Base-by-base conservation (phyloP, 2,329 filamentous ascomycete species). In the Chaetothyriales sp. region DNA sequence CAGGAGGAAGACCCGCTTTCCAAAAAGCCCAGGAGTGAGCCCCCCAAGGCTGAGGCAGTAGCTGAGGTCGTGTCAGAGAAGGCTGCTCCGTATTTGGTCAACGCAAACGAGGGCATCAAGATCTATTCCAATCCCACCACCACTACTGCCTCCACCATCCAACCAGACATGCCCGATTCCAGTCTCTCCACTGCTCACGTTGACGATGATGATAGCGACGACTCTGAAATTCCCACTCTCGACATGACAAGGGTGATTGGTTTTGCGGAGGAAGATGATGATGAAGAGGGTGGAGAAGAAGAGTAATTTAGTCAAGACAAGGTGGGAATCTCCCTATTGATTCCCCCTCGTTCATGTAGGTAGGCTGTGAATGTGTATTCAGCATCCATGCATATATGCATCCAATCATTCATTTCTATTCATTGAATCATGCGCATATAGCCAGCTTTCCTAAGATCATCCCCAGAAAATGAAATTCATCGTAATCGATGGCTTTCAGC, bases 141-240 rank as follows among this genome's bases (percentile, higher is more conserved):
- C 5, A 22, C 7, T 10, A 22, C 15, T 10, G 9, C 20, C 22
- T 25, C 22, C 43, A 19, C 44, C 19, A 4, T 45, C 2, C 5
- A n/a, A 46, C 44, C 10, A 19, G 44, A 7, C n/a, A 6, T n/a
- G 13, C 4, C 19, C 19, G 19, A 4, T 19, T 9, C 44, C 44
- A 46, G 13, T 40, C 33, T 40, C 10, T 5, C 9, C 13, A 15
- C 33, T 13, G 33, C 33, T 15, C 13, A 40, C 29, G 44, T 51
- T 44, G 51, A 40, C 43, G 18, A 40, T n/a, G 45, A 55, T 29
- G 48, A 70, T 48, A 68, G 69, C 29, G 72, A 69, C 53, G 73
- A 72, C 53, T 72, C 73, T 56, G 74, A 74, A 50, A 68, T 75
- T 55, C 74, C 74, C 1, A 66, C 69, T 28, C 63, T 76, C 43